A percentile compares a stretch with the other conserved stretches of the same genome.
These are phyloP conservation scores for Platismatia glauca DNA, from an alignment of 495 filamentous ascomycete genomes.

Conservation along the genomic window DNA sequence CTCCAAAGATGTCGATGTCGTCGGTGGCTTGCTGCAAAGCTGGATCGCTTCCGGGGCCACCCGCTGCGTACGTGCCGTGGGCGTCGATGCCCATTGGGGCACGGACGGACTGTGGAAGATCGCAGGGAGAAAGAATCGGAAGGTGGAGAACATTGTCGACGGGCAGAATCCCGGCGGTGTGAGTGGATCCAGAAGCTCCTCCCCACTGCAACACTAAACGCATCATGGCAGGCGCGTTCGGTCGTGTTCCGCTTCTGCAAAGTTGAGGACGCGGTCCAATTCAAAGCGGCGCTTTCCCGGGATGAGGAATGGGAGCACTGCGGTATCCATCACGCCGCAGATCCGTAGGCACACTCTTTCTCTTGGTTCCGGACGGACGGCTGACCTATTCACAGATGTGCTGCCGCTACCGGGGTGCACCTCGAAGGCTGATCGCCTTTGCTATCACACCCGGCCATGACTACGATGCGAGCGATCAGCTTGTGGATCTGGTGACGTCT, in stretches of 20 bases:
- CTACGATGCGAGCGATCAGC: not conserved
- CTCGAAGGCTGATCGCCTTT: constrained; percentile 18
- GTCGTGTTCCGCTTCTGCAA: constrained; percentile 37
- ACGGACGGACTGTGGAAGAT: constrained; percentile 28
- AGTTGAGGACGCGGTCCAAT: constrained; percentile 36
- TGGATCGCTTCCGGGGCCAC: constrained; percentile 32
- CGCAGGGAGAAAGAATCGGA: constrained; percentile 28
- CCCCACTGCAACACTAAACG: not conserved
- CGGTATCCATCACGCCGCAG: constrained; percentile 33
- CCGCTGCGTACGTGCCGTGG: constrained; percentile 35
- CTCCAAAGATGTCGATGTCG: constrained; percentile 30
- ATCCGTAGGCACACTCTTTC: constrained; percentile 34
- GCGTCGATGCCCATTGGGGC: constrained; percentile 30
- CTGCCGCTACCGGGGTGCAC: constrained; percentile 31
- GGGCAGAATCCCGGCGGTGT: constrained; percentile 28
- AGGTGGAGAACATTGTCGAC: constrained; percentile 34
- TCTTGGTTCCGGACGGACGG: not conserved
- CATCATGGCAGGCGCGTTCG: constrained; percentile 17
- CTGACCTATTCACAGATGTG: constrained; percentile 27
- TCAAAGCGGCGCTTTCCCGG: constrained; percentile 30
- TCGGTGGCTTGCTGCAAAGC: constrained; percentile 31
- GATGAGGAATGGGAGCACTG: constrained; percentile 37
- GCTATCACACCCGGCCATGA: not conserved
- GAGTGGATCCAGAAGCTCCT: constrained; percentile 16
- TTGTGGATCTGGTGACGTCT: not conserved